These are phyloP conservation scores for Insectozyma bohioensis DNA, from an alignment of 1,139 yeast genomes.

Conservation along the genomic window DNA sequence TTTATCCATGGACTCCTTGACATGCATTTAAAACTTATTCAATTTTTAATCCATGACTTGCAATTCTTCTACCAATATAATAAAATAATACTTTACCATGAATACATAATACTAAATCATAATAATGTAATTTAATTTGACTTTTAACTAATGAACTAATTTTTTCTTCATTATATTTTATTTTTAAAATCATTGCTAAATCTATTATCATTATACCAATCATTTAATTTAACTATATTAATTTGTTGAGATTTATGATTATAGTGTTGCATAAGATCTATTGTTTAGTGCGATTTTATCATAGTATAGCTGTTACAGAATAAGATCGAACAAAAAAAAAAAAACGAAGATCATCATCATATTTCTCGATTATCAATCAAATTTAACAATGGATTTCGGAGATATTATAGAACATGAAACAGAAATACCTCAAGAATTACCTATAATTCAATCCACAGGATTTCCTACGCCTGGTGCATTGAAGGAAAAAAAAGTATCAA, in stretches of 20 bases:
- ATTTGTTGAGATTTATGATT: constrained; percentile 37
- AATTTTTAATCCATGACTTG: constrained; percentile 32
- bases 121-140: constrained; percentile 42
- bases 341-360: too few species aligned
- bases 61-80: constrained; percentile 31
- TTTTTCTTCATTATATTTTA: constrained; percentile 13
- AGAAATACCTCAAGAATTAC: constrained; percentile 28
- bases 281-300: too few species aligned
- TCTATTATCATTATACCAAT: constrained; percentile 39
- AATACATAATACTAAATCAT: constrained; percentile 36
- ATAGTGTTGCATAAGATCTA: too few species aligned
- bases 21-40: constrained; percentile 36
- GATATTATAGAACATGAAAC: constrained; percentile 73
- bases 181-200: constrained; percentile 33
- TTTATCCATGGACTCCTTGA: too few species aligned
- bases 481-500: constrained; percentile 23
- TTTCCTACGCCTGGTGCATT: constrained; percentile 52
- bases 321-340: too few species aligned
- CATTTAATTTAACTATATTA: constrained; percentile 27
- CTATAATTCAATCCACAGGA: constrained; percentile 27
- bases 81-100: constrained; percentile 39
- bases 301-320: too few species aligned
- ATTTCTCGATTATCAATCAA: neutral
- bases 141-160: constrained; percentile 28
- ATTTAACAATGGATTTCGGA: constrained; percentile 61